A percentile compares a stretch with the other conserved stretches of the same genome.
Conservation (phyloP, 805 yeast genomes). For the Sungouiella thailandica region DNA sequence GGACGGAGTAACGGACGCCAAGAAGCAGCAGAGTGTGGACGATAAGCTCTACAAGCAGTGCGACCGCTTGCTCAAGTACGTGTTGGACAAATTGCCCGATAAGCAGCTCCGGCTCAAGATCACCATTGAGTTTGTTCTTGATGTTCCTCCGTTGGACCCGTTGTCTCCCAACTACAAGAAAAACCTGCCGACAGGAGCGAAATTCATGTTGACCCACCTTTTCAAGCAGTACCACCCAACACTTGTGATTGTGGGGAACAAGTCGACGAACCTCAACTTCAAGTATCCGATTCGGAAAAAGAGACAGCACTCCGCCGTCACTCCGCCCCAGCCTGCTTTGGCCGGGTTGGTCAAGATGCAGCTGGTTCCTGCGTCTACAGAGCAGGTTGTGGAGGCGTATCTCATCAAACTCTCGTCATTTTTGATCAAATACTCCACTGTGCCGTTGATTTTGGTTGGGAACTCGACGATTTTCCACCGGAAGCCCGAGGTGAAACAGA, state of each 20-base stretch:
- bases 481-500: conserved; percentile 2
- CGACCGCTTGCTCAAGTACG: conserved; percentile 17
- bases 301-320: neutral
- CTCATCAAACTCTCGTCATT: conserved; percentile 35
- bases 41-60: conserved; percentile 17
- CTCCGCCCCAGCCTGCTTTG: neutral
- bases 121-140: conserved; percentile 35
- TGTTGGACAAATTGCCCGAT: conserved; percentile 13
- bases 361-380: neutral
- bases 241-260: conserved; percentile 33
- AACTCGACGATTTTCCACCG: conserved; percentile 17
- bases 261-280: conserved; percentile 37
- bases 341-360: neutral
- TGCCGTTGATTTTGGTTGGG: conserved; percentile 37
- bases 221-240: conserved; percentile 39
- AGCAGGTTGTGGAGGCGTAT: conserved; percentile 19
- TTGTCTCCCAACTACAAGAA: conserved; percentile 4
- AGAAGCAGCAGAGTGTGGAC: conserved; percentile 11
- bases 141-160: conserved; percentile 12
- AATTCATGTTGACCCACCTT: conserved; percentile 32
- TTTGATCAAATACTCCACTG: conserved; percentile 33
- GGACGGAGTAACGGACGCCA: conserved; percentile 7
- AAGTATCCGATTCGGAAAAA: conserved; percentile 30
- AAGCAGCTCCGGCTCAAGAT: conserved; percentile 26
- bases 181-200: conserved; percentile 20